Conservation (phyloP, 148 eudicot genomes). For the Chenopodium berlandieri region DNA sequence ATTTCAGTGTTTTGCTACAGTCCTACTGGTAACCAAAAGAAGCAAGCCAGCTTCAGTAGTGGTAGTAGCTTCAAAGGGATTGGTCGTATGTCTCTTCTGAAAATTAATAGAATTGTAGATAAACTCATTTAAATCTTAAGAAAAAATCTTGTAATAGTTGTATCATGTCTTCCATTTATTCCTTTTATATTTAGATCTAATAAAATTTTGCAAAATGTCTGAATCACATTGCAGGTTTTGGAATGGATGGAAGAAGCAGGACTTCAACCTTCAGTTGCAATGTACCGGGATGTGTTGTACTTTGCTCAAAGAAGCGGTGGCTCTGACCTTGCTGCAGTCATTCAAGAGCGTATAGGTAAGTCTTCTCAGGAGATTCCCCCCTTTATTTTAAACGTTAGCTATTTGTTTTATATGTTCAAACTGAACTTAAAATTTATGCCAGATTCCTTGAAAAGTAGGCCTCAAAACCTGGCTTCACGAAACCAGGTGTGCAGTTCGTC, state of each 20-base stretch:
- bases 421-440: background rate
- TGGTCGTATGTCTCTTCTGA: no score
- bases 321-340: constrained; percentile 48
- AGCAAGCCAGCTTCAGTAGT: no score
- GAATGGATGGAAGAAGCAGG: constrained; percentile 94
- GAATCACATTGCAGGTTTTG: constrained; percentile 55
- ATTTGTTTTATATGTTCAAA: background rate
- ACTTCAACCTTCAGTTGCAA: constrained; percentile 59
- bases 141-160: background rate
- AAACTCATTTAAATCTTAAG: no score
- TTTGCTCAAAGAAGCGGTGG: constrained; percentile 71
- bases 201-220: background rate
- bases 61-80: no score
- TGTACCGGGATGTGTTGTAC: constrained; percentile 50
- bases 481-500: constrained; percentile 22
- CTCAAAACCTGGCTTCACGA: constrained; percentile 21
- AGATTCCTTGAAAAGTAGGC: constrained; percentile 34
- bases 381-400: background rate
- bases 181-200: background rate
- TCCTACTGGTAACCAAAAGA: no score
- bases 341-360: constrained; percentile 58
- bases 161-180: background rate
- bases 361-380: background rate
- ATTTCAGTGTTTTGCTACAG: no score
- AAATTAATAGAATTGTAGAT: no score